Base-by-base conservation (phyloP, 2,329 filamentous ascomycete genomes). In the Escovopsis sp. region DNA sequence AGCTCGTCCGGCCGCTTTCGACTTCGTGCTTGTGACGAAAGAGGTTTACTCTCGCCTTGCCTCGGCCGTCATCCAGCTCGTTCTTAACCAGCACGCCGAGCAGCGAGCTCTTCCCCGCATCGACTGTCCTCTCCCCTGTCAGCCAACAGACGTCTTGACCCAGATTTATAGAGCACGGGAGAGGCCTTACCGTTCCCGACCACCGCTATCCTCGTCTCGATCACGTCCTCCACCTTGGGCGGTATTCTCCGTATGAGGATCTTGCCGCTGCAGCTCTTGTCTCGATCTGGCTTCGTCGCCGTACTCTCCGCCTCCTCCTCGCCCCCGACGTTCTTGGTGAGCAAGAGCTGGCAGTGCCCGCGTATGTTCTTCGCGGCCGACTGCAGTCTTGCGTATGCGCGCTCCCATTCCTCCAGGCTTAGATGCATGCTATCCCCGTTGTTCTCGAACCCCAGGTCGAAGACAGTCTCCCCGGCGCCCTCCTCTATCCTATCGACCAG, bases 11-110 rank as follows among this genome's bases (percentile, higher is more conserved):
- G 2, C 91, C 91, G 38, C 85, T 91, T 63, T 98, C 91, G 35
- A 96, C 83, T 64, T 98, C 91, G 56, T 98, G 91, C 63, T 98
- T 96, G 62, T 98, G 91, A 12, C 91, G 77, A 65, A 98, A 98
- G 11, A 98, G 77, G 50, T 94, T 96, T 41, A 98, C 85, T 48
- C 91, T 82, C 38, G 91, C 89, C 60, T 85, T 89, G 11, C 91
- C 91, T 56, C 91, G 76, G 12, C 91, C 91, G 62, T 98, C 91
- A 54, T 98, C 91, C 2, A 98, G 77, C 41, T 85, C 85, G 5
- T 91, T 91, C 63, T 96, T 96, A 6, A 96, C 91, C 6, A 98
- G 69, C 2, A 98, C 91, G 36, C 91, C 91, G 3, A 98, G 69
- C 75, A 96, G 82, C 26, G 91, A 96, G 58, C 85, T 94, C 65